Base-by-base conservation (phyloP, 78 protist genomes). In the Dictyostelium purpureum region DNA sequence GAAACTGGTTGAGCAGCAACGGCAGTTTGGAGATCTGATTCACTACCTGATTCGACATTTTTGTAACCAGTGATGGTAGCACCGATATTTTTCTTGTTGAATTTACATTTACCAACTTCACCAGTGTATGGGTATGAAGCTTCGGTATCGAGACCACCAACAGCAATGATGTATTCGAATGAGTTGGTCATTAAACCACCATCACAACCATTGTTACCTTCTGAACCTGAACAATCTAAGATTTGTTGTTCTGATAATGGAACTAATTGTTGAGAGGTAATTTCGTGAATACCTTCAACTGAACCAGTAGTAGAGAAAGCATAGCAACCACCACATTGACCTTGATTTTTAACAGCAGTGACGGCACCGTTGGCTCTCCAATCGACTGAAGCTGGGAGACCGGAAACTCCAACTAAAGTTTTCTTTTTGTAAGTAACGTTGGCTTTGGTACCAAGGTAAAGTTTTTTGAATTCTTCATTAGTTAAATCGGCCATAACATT, bases 291-390 rank as follows among this genome's bases (percentile, higher is more conserved):
- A 42, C 88, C 94, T 66, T 89, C 94, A 37, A 88, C n/a, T 26
- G 93, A 47, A 77, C 85, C 93, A 18, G 88, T 61, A 5, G 97
- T 69, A 3, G 95, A 57, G 90, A 96, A 94, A 14, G 98, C 90
- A 95, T 95, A 96, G 90, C 98, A 96, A n/a, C 91, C 76, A 28
- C 97, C 97, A 71, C 98, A 96, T 80, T 94, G 94, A 24, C 93
- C 89, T 90, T 96, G 97, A 87, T 95, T 73, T 87, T 94, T 95
- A 38, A 95, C 92, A 12, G 81, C 87, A 35, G 95, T 79, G 1
- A 95, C 97, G 6, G 94, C 96, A 21, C 96, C 96, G 52, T 80
- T 57, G 10, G 0, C 47, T 45, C 90, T 43, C 98, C 98, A 96
- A 80, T 94, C 98, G 11, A 90, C 61, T 1, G 77, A 33, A 49